Evolutionary conservation across 768 basidiomycete species (phyloP), one percentile per base, ranked within the genome.

Genomic region (Plicaturopsis crispa): DNA sequence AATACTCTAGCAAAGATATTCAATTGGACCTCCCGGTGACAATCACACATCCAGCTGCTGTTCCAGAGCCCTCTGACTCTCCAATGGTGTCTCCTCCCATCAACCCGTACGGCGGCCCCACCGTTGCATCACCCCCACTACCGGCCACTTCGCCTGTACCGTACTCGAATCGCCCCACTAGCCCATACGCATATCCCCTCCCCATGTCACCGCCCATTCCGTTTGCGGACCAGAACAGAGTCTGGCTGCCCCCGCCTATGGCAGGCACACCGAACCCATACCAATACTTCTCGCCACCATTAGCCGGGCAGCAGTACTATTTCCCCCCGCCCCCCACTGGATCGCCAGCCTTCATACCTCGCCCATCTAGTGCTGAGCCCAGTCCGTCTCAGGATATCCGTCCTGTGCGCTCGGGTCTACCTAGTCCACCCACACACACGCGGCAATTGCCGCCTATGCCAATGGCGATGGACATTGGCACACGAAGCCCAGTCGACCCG

Each of bases 1-100:
- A 53, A 16, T 11, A 33, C 28, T 13, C 6, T 47, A 90, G 87
- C 48, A 86, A 84, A 56, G 84, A 88, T 52, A 70, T 85, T 18
- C 48, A 70, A 20, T 55, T 88, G 1, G 67, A 73, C 33, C 60
- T 90, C 7, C 83, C 83, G 7, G 67, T 86, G 0, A 66, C 65
- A 17, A 66, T 86, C 16, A 64, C 77, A 17, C 82, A 87, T 53
- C 79, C 82, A 2, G 55, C 62, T n/a, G 75, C 78, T 5, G 48
- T 78, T 6, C 73, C 79, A 32, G 52, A 58, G 36, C 40, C 59
- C 2, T 41, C 48, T 17, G 59, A 55, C 12, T 60, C 64, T 2
- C 24, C 43, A 19, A 31, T 17, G 21, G 21, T 14, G 17, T 26
- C 17, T 18, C 40, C 26, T 42, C 24, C 28, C 23, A 22, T 21